A percentile compares a stretch with the other conserved stretches of the same genome.
These are phyloP conservation scores for Arthrobotrys conoides DNA, from an alignment of 2,329 filamentous ascomycete species.

Conservation along the genomic window DNA sequence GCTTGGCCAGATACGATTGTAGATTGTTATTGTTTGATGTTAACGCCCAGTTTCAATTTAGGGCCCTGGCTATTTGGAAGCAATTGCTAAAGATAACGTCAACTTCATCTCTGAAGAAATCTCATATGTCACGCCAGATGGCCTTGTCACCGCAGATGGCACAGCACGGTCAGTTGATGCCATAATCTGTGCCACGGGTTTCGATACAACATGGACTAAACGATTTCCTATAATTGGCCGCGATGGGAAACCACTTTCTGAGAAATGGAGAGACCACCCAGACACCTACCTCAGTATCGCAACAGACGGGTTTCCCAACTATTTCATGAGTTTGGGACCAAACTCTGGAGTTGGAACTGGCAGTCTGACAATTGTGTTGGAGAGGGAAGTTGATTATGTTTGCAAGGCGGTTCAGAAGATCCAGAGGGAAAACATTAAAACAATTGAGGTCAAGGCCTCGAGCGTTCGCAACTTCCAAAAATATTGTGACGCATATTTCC, in stretches of 20 bases:
- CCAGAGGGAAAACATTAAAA: constrained; percentile 67
- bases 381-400: constrained; percentile 71
- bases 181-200: constrained; percentile 74
- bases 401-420: constrained; percentile 70
- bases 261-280: constrained; percentile 69
- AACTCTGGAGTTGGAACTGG: constrained; percentile 70
- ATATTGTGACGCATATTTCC: constrained; percentile 70
- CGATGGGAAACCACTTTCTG: constrained; percentile 70
- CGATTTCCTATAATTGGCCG: constrained; percentile 71
- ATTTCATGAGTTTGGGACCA: constrained; percentile 72
- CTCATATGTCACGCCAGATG: constrained; percentile 69
- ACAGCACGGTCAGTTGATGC: constrained; percentile 71
- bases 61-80: constrained; percentile 66
- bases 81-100: constrained; percentile 68
- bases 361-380: constrained; percentile 69
- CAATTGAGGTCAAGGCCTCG: constrained; percentile 69
- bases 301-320: constrained; percentile 72
- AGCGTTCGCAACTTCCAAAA: constrained; percentile 70
- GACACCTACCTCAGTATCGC: constrained; percentile 73
- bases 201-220: constrained; percentile 72
- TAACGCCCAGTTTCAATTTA: constrained; percentile 62
- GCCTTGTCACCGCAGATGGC: constrained; percentile 70
- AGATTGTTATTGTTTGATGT: constrained; percentile 61
- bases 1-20: background rate
- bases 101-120: constrained; percentile 70